phyloP scores from a whole-genome alignment of 129 eudicot genomes.

The Tagetes patula region DNA sequence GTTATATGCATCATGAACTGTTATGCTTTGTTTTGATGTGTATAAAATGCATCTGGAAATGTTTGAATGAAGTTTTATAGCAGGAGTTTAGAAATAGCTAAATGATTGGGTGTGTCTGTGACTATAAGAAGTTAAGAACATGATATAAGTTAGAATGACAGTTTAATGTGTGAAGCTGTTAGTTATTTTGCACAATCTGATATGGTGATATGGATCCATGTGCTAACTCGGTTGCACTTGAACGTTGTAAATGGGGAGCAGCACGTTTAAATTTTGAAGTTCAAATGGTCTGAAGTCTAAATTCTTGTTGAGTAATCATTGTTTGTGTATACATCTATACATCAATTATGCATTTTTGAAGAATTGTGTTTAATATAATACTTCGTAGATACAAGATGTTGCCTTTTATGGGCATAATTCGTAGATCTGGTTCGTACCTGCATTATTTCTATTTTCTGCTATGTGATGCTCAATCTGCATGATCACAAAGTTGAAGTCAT shows the following conservation, averaged over 20 bases:
- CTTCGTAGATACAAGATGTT: neutral
- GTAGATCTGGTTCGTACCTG: neutral
- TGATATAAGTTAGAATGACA: neutral
- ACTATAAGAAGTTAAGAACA: neutral
- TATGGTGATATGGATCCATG: constrained; percentile 1
- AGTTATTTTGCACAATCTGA: constrained; percentile 2
- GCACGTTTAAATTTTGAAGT: neutral
- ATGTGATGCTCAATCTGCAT: neutral
- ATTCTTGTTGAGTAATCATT: neutral
- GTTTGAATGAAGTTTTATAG: neutral
- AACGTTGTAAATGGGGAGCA: too few relatives aligned
- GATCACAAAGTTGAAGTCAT: neutral
- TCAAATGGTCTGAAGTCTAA: neutral
- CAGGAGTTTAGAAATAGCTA: too few relatives aligned
- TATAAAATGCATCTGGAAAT: neutral
- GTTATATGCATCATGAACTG: neutral
- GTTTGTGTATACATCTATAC: neutral
- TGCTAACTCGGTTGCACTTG: neutral
- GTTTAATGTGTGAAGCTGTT: neutral
- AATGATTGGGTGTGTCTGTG: neutral
- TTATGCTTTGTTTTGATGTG: constrained; percentile 8
- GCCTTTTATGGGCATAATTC: neutral
- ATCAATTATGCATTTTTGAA: neutral
- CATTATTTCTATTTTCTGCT: neutral
- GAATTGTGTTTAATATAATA: neutral